Evolutionary conservation across 768 basidiomycete genomes (phyloP), one percentile per base, ranked within the genome.

Genomic region (Russula earlei): DNA sequence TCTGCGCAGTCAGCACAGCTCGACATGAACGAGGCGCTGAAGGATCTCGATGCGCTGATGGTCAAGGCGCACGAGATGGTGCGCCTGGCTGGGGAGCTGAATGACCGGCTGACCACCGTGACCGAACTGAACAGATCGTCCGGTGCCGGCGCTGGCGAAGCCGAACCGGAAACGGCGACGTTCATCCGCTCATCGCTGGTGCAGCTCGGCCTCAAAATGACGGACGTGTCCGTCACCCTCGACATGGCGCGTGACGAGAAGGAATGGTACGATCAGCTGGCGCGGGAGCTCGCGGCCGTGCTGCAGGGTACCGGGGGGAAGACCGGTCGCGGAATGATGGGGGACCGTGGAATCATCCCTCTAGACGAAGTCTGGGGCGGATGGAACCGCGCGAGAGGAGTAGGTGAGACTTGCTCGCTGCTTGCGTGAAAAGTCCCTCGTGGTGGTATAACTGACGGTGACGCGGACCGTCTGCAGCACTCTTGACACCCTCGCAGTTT

Each of bases 311-410:
- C 55, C 47, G 52, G 64, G 12, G 70, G 73, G 3, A 63, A 74
- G 56, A 66, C 71, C 62, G 57, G 64, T 4, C 71, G 71, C 0
- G 86, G 89, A 1, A 75, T 94, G 64, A 90, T 94, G 88, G 76
- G 77, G 54, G 75, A 77, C 3, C 79, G 90, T 27, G 91, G 90
- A 1, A 79, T 95, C 33, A 78, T 96, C 37, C 89, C 85, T 0
- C 70, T 96, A 25, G 93, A 97, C 66, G 93, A 95, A 69, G 87
- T 87, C 0, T 97, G 93, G 93, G 90, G 90, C 25, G 83, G 87
- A 2, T 96, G 93, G 93, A 95, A 94, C 66, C 83, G 93, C 55
- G 92, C 91, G 6, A 73, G 93, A 62, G 93, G 93, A 47, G 86
- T 95, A 52, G 86, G 92, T 91, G 68, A 67, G 85, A 67, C 20